Evolutionary conservation across 1,284 basidiomycete species (phyloP).

Genomic region (Exobasidium rhododendri): DNA sequence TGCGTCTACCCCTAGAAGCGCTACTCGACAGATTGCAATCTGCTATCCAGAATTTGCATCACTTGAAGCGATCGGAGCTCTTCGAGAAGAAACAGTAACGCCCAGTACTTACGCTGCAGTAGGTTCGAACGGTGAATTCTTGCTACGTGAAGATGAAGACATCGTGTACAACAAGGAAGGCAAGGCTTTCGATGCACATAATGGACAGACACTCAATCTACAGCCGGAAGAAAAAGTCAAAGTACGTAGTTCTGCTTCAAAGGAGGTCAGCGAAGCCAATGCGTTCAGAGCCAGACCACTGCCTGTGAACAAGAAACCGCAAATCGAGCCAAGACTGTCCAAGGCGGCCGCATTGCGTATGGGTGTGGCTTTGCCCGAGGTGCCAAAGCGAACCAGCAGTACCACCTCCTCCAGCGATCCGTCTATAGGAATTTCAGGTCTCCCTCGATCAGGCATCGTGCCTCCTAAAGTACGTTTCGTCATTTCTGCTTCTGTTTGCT

Average conservation of each 20-base stretch:
- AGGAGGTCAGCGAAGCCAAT: neutral
- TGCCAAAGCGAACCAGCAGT: slow-evolving; percentile 14
- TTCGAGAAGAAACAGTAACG: neutral
- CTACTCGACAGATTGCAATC: slow-evolving; percentile 28
- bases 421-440: slow-evolving; percentile 28
- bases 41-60: slow-evolving; percentile 29
- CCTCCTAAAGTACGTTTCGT: slow-evolving; percentile 6
- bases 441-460: slow-evolving; percentile 20
- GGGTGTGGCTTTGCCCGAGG: slow-evolving; percentile 40
- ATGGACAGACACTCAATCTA: slow-evolving; percentile 16
- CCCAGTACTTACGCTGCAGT: neutral
- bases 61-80: slow-evolving; percentile 13
- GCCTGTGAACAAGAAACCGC: slow-evolving; percentile 64
- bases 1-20: slow-evolving; percentile 17
- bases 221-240: slow-evolving; percentile 12
- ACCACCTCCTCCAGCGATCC: slow-evolving; percentile 6
- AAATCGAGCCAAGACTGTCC: slow-evolving; percentile 72
- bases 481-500: slow-evolving; percentile 5
- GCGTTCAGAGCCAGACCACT: slow-evolving; percentile 69
- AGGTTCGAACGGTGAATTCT: slow-evolving; percentile 7
- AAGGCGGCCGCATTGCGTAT: slow-evolving; percentile 70
- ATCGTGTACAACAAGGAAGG: slow-evolving; percentile 22
- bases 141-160: slow-evolving; percentile 15
- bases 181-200: slow-evolving; percentile 18
- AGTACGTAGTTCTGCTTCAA: neutral